Evolutionary conservation across 805 yeast species (phyloP), one percentile per base, ranked within the genome.

Genomic region (Osmozyma mogii): DNA sequence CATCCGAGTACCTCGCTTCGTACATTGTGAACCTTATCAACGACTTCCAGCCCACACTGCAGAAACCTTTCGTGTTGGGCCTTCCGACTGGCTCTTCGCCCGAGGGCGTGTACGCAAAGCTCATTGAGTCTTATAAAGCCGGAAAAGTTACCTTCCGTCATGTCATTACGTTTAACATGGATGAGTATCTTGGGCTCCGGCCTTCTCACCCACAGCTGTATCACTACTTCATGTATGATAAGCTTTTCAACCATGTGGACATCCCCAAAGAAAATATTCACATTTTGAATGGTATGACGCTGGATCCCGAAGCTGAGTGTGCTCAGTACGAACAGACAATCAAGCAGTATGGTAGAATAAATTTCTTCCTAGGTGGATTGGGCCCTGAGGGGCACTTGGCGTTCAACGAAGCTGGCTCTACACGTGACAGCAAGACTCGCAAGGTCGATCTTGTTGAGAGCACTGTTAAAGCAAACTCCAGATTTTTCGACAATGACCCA

Each of bases 371-470:
- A 42, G 78, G 78, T 5, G 80, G 78, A 1, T 54, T 73, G 43
- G 78, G 80, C 1, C 72, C 75, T 10, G 74, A 73, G 43, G 79
- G 78, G 17, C 78, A 73, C 46, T 56, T 73, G 41, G 78, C 79
- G 2, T 73, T 73, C 44, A 73, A 73, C 50, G 78, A 73, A 50
- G 57, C 65, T 11, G 79, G 79, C 7, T 68, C 75, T 5, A 16
- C 59, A 2, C 59, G 72, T 34, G 47, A 50, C 35, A 60, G 71
- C 7, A 47, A 33, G 17, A 73, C 79, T 2, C 54, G 79, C 35
- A 49, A 52, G 34, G 71, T 73, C 22, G 41, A 45, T 3, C 56
- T 73, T 31, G 78, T 63, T 9, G 56, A 59, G 25, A 57, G 68
- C 22, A 73, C 79, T 6, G 63, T 72, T 22, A 47, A 54, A 18